Evolutionary conservation across 352 stramenopile species (phyloP), one percentile per base, ranked within the genome.

Genomic region (Globisporangium splendens): DNA sequence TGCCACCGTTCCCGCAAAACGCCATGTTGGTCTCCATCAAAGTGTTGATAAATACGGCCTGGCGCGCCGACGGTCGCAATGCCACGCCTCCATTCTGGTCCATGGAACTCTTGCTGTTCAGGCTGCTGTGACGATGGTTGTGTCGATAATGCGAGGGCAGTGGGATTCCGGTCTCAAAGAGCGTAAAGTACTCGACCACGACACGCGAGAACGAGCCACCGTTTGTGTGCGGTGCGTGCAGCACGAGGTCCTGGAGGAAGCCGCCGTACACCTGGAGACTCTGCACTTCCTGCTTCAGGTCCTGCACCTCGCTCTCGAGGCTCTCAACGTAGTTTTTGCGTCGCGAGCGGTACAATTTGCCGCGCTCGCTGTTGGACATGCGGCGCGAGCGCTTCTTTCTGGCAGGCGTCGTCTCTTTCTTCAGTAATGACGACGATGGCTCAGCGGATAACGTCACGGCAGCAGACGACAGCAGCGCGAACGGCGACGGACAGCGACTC

Each of bases 341-440:
- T n/a, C 65, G 56, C 21, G 61, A 69, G 14, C 68, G 68, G 28
- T 75, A 75, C 6, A 70, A 51, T 33, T 75, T 75, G 24, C 68
- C 63, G 3, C 67, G 67, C 38, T 75, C 67, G 43, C 67, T 75
- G 44, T 75, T 73, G 35, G 66, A 70, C 66, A 73, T 70, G 47
- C 57, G 56, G 4, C 59, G 56, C 18, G 39, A 35, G 18, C 53
- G 56, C 42, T 47, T 59, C 18, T 46, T 53, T n/a, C n/a, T n/a
- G n/a, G n/a, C n/a, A n/a, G n/a, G n/a, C 43, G 28, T 57, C 41
- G 46, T 49, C 54, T 15, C 35, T 5, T n/a, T n/a, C 22, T 49
- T 41, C n/a, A 49, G 1, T 15, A 33, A 50, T 28, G 52, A 49
- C 13, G 24, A 21, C 41, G 56, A 47, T 4, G 46, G 18, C 20